These are phyloP conservation scores for Hamigera avellanea DNA, from an alignment of 495 filamentous ascomycete species.

Conservation along the genomic window DNA sequence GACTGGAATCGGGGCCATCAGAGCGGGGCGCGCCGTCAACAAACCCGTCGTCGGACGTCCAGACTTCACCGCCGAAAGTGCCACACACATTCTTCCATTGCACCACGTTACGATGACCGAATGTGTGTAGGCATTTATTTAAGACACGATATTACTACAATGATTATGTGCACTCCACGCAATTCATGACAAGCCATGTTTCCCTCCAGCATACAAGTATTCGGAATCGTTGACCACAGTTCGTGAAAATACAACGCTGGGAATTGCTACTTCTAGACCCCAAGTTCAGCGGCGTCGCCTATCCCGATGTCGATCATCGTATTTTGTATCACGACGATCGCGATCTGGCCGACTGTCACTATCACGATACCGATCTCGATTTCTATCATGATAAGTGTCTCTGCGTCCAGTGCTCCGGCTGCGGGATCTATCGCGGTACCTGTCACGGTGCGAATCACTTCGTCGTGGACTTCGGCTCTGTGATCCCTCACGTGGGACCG, in stretches of 20 bases:
- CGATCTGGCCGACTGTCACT: constrained; percentile 6
- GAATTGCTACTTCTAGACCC: no score
- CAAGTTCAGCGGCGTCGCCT: constrained; percentile 7
- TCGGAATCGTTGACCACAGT: no score
- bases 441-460: constrained; percentile 13
- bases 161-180: no score
- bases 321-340: constrained; percentile 4
- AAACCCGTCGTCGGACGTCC: no score
- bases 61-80: no score
- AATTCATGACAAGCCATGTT: no score
- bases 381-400: constrained; percentile 11
- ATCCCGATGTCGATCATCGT: constrained; percentile 14
- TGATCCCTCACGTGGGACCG: constrained; percentile 7
- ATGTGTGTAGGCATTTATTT: no score
- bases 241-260: no score
- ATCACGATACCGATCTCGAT: constrained; percentile 8
- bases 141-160: no score
- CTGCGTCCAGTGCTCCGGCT: constrained; percentile 30
- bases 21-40: background rate
- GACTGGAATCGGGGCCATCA: background rate
- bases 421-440: constrained; percentile 25
- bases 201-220: no score
- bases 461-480: constrained; percentile 39
- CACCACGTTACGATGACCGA: no score
- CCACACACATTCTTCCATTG: no score